A percentile compares a stretch with the other conserved stretches of the same genome.
Evolutionary conservation across 495 filamentous ascomycete species (phyloP).

Genomic region (Penicillium lagena): DNA sequence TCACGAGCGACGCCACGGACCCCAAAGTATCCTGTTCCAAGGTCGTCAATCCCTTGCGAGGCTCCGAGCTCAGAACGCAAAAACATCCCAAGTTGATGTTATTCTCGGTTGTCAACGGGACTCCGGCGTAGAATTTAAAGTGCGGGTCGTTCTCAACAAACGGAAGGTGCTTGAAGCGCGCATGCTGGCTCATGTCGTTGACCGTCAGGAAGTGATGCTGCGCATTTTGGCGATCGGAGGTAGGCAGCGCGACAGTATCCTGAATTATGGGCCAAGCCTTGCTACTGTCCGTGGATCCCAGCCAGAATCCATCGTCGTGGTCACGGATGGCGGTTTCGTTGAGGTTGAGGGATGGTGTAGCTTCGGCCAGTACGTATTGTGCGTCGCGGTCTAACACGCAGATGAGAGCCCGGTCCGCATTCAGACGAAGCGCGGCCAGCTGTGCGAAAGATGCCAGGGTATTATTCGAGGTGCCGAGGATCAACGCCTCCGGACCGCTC

Average conservation of each 20-base stretch:
- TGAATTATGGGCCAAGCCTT: constrained; percentile 19
- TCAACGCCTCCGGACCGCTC: constrained; percentile 10
- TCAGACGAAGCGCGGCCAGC: constrained; percentile 35
- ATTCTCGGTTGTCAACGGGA: constrained; percentile 54
- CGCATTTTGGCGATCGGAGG: constrained; percentile 19
- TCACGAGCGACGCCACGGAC: constrained; percentile 48
- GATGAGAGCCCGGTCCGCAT: constrained; percentile 32
- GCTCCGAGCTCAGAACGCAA: constrained; percentile 53
- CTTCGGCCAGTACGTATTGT: constrained; percentile 48
- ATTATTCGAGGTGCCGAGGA: constrained; percentile 39
- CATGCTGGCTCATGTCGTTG: constrained; percentile 32
- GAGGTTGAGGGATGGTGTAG: constrained; percentile 40
- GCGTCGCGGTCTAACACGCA: constrained; percentile 48
- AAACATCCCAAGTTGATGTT: constrained; percentile 68
- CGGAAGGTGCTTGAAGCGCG: constrained; percentile 32
- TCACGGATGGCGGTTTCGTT: constrained; percentile 20
- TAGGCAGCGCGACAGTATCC: constrained; percentile 29
- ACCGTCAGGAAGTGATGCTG: constrained; percentile 29
- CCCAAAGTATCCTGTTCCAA: constrained; percentile 36
- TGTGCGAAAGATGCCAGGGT: constrained; percentile 44
- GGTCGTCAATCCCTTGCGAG: constrained; percentile 26
- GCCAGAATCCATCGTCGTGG: constrained; percentile 21
- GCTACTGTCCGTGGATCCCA: constrained; percentile 22
- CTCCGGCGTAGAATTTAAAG: constrained; percentile 45
- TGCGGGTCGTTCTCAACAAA: constrained; percentile 36